Evolutionary conservation across 75 land plant genomes (phyloP).

Genomic region (Chamaecyparis obtusa): DNA sequence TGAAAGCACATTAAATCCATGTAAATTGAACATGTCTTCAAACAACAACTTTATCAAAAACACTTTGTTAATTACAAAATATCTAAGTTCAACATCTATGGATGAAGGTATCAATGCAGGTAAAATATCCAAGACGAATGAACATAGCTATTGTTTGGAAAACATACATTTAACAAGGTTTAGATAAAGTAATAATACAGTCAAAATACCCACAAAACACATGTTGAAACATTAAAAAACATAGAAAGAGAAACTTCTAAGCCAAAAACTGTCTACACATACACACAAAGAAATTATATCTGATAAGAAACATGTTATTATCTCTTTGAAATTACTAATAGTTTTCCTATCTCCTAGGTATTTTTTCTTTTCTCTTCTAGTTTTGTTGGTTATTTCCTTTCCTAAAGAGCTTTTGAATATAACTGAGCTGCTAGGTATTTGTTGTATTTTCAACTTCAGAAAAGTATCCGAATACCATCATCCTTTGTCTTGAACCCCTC

Average conservation of each 20-base stretch:
- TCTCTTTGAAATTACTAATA: background rate
- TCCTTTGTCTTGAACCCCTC: background rate
- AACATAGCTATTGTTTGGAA: background rate
- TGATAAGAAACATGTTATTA: background rate
- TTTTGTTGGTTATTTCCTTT: background rate
- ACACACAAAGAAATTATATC: background rate
- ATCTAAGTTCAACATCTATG: background rate
- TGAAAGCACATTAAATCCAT: background rate
- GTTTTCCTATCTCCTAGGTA: background rate
- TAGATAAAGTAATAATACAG: background rate
- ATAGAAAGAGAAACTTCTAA: background rate
- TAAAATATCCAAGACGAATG: background rate
- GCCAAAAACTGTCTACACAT: background rate
- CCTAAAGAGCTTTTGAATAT: no score
- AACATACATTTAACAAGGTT: background rate
- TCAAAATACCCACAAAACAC: background rate
- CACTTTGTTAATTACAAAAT: background rate
- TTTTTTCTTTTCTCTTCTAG: background rate
- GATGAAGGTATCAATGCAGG: background rate
- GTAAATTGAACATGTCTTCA: background rate
- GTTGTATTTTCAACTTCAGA: no score
- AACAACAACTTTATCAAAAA: background rate
- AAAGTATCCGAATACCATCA: no score
- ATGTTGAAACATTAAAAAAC: background rate
- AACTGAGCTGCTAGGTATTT: no score